A percentile compares a stretch with the other conserved stretches of the same genome.
phyloP scores from a whole-genome alignment of 306 rosid species.

The Cicer judaicum region DNA sequence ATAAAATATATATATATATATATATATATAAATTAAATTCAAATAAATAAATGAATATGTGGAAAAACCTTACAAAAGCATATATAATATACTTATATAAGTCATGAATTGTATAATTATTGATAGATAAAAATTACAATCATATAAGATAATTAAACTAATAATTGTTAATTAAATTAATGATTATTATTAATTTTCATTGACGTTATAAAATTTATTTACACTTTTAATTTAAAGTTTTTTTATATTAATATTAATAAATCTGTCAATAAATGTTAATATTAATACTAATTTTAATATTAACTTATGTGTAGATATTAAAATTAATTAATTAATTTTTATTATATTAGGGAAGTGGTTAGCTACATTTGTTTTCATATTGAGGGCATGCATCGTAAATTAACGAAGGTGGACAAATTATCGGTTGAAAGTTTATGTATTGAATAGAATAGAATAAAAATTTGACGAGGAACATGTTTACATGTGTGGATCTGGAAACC shows the following conservation, averaged over 20 bases:
- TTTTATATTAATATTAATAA: too few relatives aligned
- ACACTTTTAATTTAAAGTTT: too few relatives aligned
- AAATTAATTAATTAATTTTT: background rate
- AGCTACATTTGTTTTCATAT: background rate
- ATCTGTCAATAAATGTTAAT: too few relatives aligned
- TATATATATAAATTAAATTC: too few relatives aligned
- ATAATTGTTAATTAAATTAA: too few relatives aligned
- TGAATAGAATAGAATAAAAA: slow-evolving; percentile 4
- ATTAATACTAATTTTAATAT: background rate
- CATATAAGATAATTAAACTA: too few relatives aligned
- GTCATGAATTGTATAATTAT: too few relatives aligned
- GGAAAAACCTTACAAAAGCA: slow-evolving; percentile 7
- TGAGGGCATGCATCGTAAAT: slow-evolving; percentile 38
- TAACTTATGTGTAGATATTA: background rate
- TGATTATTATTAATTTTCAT: too few relatives aligned
- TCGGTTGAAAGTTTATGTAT: background rate
- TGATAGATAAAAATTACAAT: too few relatives aligned
- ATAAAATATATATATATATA: too few relatives aligned
- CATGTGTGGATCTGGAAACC: slow-evolving; percentile 42
- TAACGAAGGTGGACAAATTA: slow-evolving; percentile 41
- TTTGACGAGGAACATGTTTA: background rate
- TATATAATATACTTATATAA: too few relatives aligned
- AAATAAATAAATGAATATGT: slow-evolving; percentile 9
- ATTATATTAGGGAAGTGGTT: background rate
- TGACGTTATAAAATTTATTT: too few relatives aligned